Conservation (phyloP, 2,329 filamentous ascomycete genomes). For the Colletotrichum gigasporum region DNA sequence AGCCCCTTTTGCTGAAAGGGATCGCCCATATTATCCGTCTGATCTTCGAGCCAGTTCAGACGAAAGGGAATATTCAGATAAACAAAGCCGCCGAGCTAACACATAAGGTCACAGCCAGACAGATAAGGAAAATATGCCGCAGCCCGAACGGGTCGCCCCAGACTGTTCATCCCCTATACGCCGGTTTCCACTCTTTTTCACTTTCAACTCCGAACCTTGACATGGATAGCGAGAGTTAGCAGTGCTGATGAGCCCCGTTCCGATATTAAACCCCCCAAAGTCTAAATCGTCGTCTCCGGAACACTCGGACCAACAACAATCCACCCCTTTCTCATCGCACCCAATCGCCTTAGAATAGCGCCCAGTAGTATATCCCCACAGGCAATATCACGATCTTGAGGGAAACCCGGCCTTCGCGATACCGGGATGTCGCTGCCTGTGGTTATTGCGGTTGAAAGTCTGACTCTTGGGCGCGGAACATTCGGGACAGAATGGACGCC, state of each 20-base stretch:
- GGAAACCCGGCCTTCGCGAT: background rate
- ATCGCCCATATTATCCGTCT: background rate
- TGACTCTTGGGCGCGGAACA: background rate
- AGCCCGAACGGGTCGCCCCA: background rate
- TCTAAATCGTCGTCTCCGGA: constrained; percentile 16
- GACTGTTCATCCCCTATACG: constrained; percentile 7
- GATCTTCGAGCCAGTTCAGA: constrained; percentile 23
- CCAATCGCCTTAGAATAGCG: background rate
- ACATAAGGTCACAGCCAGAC: background rate
- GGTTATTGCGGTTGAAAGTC: background rate
- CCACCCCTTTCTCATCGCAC: background rate
- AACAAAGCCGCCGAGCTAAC: background rate
- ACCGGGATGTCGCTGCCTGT: background rate
- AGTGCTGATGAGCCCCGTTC: background rate
- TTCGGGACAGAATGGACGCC: background rate
- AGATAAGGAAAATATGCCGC: background rate
- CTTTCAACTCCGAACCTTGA: constrained; percentile 1
- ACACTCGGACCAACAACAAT: constrained; percentile 1
- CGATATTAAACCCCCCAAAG: constrained; percentile 15
- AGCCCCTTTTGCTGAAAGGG: background rate
- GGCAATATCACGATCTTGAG: background rate
- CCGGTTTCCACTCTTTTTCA: constrained; percentile 2
- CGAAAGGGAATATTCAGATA: background rate
- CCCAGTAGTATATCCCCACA: background rate
- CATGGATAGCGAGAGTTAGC: constrained; percentile 16